Conservation (phyloP, 1,284 basidiomycete genomes). For the Ustilago hordei region DNA sequence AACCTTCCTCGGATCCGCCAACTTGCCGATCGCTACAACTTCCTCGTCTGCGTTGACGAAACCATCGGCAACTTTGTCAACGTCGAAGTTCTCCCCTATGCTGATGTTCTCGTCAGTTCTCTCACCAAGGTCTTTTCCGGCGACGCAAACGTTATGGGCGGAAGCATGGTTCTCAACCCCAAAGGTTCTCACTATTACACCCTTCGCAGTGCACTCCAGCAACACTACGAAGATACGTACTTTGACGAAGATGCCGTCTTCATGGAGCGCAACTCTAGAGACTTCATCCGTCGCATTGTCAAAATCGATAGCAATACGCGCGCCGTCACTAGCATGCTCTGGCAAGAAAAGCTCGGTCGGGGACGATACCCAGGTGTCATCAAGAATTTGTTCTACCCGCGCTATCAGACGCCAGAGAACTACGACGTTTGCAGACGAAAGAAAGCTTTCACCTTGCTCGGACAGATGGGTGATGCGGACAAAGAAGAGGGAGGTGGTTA, state of each 20-base stretch:
- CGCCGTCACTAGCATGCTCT: slow-evolving; percentile 83
- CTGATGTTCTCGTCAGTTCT: slow-evolving; percentile 93
- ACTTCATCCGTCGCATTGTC: slow-evolving; percentile 83
- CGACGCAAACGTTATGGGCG: slow-evolving; percentile 96
- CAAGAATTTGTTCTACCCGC: slow-evolving; percentile 90
- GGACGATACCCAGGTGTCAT: slow-evolving; percentile 71
- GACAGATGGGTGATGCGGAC: slow-evolving; percentile 8
- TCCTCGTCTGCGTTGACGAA: slow-evolving; percentile 91
- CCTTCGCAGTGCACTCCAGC: slow-evolving; percentile 77
- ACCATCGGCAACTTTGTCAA: slow-evolving; percentile 97
- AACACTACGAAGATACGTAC: slow-evolving; percentile 85
- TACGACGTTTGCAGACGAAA: slow-evolving; percentile 78
- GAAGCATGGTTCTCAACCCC: slow-evolving; percentile 79
- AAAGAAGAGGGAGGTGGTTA: slow-evolving; percentile 73
- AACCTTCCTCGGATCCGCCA: slow-evolving; percentile 82
- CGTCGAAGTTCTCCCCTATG: slow-evolving; percentile 88
- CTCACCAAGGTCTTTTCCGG: slow-evolving; percentile 96
- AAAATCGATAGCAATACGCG: slow-evolving; percentile 86
- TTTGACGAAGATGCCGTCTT: slow-evolving; percentile 93
- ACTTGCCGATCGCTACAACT: slow-evolving; percentile 88
- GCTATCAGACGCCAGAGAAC: slow-evolving; percentile 79
- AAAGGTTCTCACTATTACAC: slow-evolving; percentile 76
- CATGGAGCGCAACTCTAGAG: slow-evolving; percentile 97
- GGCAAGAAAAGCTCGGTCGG: slow-evolving; percentile 49
- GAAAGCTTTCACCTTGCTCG: slow-evolving; percentile 44